Conservation (phyloP, 495 filamentous ascomycete genomes). For the Penicillium roqueforti region DNA sequence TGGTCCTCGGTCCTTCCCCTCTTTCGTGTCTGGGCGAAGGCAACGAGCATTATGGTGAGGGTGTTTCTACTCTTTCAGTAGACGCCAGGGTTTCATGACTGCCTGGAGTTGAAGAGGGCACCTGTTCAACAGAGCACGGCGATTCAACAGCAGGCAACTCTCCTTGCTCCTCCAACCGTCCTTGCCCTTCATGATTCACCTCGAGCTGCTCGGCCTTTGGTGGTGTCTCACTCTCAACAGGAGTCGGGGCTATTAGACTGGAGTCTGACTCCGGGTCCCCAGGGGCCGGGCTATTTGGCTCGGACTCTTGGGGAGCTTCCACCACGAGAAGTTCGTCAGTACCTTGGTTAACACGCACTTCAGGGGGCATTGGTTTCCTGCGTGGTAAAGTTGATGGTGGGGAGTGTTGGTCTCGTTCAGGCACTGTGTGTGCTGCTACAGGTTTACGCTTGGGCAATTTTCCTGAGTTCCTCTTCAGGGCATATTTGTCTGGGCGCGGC, state of each 20-base stretch:
- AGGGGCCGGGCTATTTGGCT: slow-evolving; percentile 44
- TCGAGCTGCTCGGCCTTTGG: slow-evolving; percentile 2
- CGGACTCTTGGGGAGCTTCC: slow-evolving; percentile 48
- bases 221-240: slow-evolving; percentile 10
- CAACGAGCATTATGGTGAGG: slow-evolving; percentile 6
- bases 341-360: slow-evolving; percentile 12
- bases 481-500: slow-evolving; percentile 68
- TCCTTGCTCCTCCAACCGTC: neutral
- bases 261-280: slow-evolving; percentile 25
- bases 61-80: slow-evolving; percentile 1
- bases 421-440: slow-evolving; percentile 41
- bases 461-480: slow-evolving; percentile 51
- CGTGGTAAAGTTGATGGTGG: slow-evolving; percentile 30
- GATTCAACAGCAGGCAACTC: slow-evolving; percentile 8
- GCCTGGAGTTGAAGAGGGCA: slow-evolving; percentile 1
- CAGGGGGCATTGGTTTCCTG: slow-evolving; percentile 35
- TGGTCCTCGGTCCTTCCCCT: neutral
- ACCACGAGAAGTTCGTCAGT: slow-evolving; percentile 48
- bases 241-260: neutral
- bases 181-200: neutral
- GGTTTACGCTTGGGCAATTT: slow-evolving; percentile 60
- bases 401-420: slow-evolving; percentile 28
- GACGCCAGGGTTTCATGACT: slow-evolving; percentile 7
- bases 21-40: neutral
- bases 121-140: slow-evolving; percentile 10